These are phyloP conservation scores for Leptographium wingfieldii DNA, from an alignment of 2,329 filamentous ascomycete species.

Conservation along the genomic window DNA sequence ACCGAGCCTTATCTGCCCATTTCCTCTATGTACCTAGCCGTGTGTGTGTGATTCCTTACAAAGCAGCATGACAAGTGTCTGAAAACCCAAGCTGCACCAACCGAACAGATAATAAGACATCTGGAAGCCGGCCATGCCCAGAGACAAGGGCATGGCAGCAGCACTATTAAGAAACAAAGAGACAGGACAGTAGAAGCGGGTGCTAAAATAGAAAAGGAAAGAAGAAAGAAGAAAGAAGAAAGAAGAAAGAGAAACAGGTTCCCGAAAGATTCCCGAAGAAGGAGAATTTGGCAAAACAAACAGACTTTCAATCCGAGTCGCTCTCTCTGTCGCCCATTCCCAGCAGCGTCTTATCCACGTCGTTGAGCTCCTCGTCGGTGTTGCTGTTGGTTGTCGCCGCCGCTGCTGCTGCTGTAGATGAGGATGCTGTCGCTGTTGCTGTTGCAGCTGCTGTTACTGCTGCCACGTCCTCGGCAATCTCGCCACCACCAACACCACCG, in stretches of 20 bases:
- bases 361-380: slow-evolving; percentile 30
- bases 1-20: not conserved
- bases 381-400: slow-evolving; percentile 16
- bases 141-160: not conserved
- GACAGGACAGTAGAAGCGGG: not conserved
- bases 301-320: slow-evolving; percentile 18
- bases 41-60: not conserved
- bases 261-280: too few species aligned
- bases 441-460: slow-evolving; percentile 16
- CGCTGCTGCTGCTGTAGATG: too few species aligned
- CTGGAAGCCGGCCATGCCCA: not conserved
- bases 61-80: not conserved
- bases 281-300: too few species aligned
- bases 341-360: slow-evolving; percentile 23
- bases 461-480: not conserved
- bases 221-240: too few species aligned
- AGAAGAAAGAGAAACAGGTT: too few species aligned
- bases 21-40: not conserved
- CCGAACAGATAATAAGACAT: not conserved
- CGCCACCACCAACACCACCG: not conserved
- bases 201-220: not conserved
- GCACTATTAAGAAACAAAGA: not conserved
- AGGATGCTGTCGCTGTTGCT: slow-evolving; percentile 15
- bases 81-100: not conserved
- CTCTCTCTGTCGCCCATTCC: slow-evolving; percentile 21